These are phyloP conservation scores for Globisporangium lucens DNA, from an alignment of 352 stramenopile genomes.

Conservation along the genomic window DNA sequence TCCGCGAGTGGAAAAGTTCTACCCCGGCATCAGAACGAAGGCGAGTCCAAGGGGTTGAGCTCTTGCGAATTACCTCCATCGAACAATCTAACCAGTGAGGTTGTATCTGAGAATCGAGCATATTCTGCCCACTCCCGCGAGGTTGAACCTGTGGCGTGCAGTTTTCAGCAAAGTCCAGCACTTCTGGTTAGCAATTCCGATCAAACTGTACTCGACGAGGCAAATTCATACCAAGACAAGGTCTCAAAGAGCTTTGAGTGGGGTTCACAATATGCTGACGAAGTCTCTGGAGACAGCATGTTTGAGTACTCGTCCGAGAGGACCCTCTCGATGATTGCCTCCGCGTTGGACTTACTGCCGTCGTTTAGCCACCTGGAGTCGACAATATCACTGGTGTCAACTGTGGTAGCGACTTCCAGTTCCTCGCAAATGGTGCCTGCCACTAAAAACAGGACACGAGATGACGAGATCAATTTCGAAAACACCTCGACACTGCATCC, in stretches of 20 bases:
- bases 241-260: not conserved
- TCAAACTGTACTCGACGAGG: not conserved
- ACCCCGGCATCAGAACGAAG: not conserved
- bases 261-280: not conserved
- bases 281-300: not conserved
- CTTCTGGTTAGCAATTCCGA: not conserved
- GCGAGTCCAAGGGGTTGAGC: not conserved
- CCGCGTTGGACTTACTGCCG: slow-evolving; percentile 34
- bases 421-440: slow-evolving; percentile 8
- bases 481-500: too few species aligned
- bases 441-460: not conserved
- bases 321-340: slow-evolving; percentile 32
- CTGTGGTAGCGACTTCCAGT: not conserved
- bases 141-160: not conserved
- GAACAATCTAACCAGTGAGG: not conserved
- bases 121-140: not conserved
- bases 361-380: slow-evolving; percentile 14
- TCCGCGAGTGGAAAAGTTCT: not conserved
- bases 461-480: not conserved
- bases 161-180: not conserved
- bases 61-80: not conserved
- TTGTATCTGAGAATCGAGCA: not conserved
- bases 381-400: not conserved
- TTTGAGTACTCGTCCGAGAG: slow-evolving; percentile 39
- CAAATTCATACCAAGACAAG: not conserved